These are phyloP conservation scores for Diplosphaera chodatii DNA, from an alignment of 139 green algal species.

Conservation along the genomic window DNA sequence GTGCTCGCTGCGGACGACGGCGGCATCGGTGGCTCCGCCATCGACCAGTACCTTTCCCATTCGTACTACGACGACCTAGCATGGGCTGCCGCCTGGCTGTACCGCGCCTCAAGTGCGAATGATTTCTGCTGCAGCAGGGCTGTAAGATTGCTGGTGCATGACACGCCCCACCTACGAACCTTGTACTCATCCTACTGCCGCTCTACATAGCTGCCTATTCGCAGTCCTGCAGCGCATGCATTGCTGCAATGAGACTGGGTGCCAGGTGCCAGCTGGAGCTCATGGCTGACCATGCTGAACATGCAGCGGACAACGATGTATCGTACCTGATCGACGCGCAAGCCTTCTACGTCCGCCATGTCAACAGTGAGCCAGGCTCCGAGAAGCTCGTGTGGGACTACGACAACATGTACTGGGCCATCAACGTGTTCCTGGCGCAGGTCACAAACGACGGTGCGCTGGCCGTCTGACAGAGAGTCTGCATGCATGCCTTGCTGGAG, in stretches of 20 bases:
- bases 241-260: too few relatives aligned
- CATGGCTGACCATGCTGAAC: not conserved
- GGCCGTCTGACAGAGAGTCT: too few relatives aligned
- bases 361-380: slow-evolving; percentile 21
- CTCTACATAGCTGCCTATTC: not conserved
- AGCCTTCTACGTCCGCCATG: slow-evolving; percentile 31
- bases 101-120: slow-evolving; percentile 42
- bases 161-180: too few relatives aligned
- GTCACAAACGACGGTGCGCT: slow-evolving; percentile 24
- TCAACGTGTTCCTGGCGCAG: slow-evolving; percentile 47
- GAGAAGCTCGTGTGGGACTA: slow-evolving; percentile 41
- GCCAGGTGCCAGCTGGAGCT: too few relatives aligned
- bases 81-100: slow-evolving; percentile 64
- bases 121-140: too few relatives aligned
- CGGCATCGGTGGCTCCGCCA: slow-evolving; percentile 4
- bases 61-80: slow-evolving; percentile 58
- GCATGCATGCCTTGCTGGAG: too few relatives aligned
- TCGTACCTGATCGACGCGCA: slow-evolving; percentile 44
- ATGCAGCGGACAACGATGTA: slow-evolving; percentile 16
- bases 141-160: too few relatives aligned
- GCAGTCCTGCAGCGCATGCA: too few relatives aligned
- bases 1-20: not conserved
- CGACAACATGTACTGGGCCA: slow-evolving; percentile 50
- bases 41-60: slow-evolving; percentile 46
- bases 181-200: too few relatives aligned